Evolutionary conservation across 1,139 yeast species (phyloP), one percentile per base, ranked within the genome.

Genomic region (Magnusiomyces ingens): DNA sequence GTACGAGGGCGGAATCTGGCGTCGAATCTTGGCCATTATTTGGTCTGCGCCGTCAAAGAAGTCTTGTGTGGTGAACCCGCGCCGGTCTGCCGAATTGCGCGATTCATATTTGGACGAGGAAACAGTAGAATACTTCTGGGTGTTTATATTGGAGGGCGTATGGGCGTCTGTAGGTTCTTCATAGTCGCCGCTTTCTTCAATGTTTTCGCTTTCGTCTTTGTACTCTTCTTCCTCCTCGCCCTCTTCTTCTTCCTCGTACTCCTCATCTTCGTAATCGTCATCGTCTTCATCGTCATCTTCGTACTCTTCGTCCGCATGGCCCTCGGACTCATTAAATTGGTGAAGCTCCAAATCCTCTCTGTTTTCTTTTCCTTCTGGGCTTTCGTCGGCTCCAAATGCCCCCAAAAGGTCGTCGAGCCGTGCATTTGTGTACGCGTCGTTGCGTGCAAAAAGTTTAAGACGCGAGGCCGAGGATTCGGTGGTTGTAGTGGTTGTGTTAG

Each of bases 31-130:
- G 22, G 44, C 38, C 54, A 54, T 52, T 5, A 54, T 18, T 6
- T 52, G 44, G 12, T 54, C 55, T 1, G 57, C 57, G 19, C 50
- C 52, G 18, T 47, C 53, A 48, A 54, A 49, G 37, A 54, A 54
- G 36, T 54, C 57, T 37, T 54, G 55, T 13, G 57, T 54, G 21
- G 57, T 54, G 29, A 52, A 40, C 11, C 49, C 55, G 11, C 48
- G 42, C 40, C 55, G 41, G n/a, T 52, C 53, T 21, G 50, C 50
- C 2, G 57, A 52, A 35, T 52, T 52, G 55, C 57, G 52, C 6
- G 32, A 5, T 26, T 26, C 32, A 8, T 26, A 26, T 8, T 26
- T 26, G 4, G 32, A 26, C 4, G 32, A 26, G 8, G 32, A 26
- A 4, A 26, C 32, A 5, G 32, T 26, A 5, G 32, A 26, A 26